A percentile compares a stretch with the other conserved stretches of the same genome.
Conservation (phyloP, 495 filamentous ascomycete genomes). For the Xylaria telfairii region DNA sequence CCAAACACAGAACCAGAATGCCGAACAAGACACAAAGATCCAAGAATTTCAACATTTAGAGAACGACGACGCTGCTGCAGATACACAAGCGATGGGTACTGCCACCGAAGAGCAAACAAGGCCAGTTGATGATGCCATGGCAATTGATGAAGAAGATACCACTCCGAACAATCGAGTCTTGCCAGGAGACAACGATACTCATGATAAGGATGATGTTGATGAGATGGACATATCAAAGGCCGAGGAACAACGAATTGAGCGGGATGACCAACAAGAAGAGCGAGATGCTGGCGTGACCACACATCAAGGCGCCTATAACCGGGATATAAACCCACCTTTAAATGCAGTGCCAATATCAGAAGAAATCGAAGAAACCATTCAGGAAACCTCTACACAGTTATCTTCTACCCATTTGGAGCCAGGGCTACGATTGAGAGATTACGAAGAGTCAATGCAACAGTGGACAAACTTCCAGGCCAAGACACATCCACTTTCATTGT, state of each 20-base stretch:
- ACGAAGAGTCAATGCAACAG: slow-evolving; percentile 72
- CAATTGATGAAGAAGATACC: slow-evolving; percentile 70
- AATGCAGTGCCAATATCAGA: slow-evolving; percentile 31
- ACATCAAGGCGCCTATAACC: slow-evolving; percentile 52
- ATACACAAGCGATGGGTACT: slow-evolving; percentile 89
- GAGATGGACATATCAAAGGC: slow-evolving; percentile 44
- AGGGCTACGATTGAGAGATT: slow-evolving; percentile 41
- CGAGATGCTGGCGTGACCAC: slow-evolving; percentile 54
- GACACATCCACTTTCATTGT: slow-evolving; percentile 84
- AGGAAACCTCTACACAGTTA: slow-evolving; percentile 75
- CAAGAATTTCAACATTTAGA: slow-evolving; percentile 88
- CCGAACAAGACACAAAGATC: slow-evolving; percentile 63
- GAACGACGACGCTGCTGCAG: slow-evolving; percentile 76
- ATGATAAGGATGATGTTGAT: slow-evolving; percentile 55
- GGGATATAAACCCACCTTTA: slow-evolving; percentile 31
- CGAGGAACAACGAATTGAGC: slow-evolving; percentile 45
- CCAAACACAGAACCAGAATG: slow-evolving; percentile 54
- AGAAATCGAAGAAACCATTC: slow-evolving; percentile 63
- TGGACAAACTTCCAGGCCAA: slow-evolving; percentile 85
- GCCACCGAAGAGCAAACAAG: slow-evolving; percentile 85
- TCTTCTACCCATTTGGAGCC: slow-evolving; percentile 70
- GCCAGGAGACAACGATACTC: slow-evolving; percentile 58
- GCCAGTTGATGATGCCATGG: slow-evolving; percentile 83
- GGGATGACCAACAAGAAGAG: slow-evolving; percentile 50
- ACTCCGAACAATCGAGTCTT: slow-evolving; percentile 31